Conservation (phyloP, 2,329 filamentous ascomycete species). For the Penicillium sp. region DNA sequence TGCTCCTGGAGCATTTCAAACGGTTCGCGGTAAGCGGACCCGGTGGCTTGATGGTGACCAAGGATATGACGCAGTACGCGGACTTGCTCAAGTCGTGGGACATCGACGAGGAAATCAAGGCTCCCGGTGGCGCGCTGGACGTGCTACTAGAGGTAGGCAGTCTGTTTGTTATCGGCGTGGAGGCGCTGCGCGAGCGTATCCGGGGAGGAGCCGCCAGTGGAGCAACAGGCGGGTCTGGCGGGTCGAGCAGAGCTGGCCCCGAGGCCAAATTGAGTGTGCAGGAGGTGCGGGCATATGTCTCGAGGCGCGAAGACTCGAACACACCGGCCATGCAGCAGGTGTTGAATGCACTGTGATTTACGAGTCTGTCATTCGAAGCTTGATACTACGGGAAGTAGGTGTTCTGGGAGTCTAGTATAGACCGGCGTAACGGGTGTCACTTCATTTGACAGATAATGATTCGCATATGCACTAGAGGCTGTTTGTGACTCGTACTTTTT, state of each 20-base stretch:
- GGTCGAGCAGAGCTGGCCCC: conserved; percentile 30
- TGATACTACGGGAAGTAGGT: background rate
- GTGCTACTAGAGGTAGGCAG: conserved; percentile 89
- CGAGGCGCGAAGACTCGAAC: conserved; percentile 76
- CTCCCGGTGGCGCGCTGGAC: conserved; percentile 61
- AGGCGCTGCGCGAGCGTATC: conserved; percentile 68
- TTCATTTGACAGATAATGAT: background rate
- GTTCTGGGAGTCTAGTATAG: background rate
- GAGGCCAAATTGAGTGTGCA: conserved; percentile 49
- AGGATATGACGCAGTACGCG: conserved; percentile 92
- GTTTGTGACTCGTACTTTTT: background rate
- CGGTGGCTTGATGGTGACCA: conserved; percentile 89
- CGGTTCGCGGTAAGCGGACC: conserved; percentile 90
- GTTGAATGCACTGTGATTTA: conserved; percentile 57
- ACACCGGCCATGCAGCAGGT: conserved; percentile 79
- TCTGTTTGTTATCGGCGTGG: conserved; percentile 85
- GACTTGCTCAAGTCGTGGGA: conserved; percentile 81
- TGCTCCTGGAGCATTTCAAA: conserved; percentile 89
- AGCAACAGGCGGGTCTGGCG: conserved; percentile 42
- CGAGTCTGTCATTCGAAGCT: background rate
- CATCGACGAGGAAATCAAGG: conserved; percentile 57
- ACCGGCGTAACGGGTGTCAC: background rate
- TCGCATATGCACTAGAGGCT: background rate
- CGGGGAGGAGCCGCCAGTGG: conserved; percentile 53
- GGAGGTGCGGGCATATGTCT: conserved; percentile 73